Percentiles rank a stretch among this genome's conserved stretches.
Evolutionary conservation across 345 rosid genomes (phyloP).

Genomic region (Linum lewisii): DNA sequence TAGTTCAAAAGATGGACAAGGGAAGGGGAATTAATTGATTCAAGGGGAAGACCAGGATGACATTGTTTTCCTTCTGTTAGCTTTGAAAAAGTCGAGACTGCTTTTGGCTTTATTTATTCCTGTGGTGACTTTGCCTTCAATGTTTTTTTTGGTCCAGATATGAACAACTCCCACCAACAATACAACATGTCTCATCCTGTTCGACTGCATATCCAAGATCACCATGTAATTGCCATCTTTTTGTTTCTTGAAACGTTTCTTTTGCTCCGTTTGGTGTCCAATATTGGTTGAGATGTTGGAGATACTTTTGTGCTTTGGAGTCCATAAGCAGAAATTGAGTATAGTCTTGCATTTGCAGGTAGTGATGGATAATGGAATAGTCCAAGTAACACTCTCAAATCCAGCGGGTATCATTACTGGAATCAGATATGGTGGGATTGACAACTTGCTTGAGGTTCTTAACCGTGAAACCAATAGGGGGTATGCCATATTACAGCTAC

Average conservation of each 20-base stretch:
- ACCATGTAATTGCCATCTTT: background rate
- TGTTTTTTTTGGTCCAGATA: no score
- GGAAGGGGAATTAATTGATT: no score
- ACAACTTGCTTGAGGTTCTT: slow-evolving; percentile 21
- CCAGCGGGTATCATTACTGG: slow-evolving; percentile 27
- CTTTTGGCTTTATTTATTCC: no score
- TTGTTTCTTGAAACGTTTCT: background rate
- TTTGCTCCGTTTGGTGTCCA: background rate
- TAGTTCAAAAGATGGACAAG: no score
- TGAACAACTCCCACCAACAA: background rate
- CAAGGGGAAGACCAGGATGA: no score
- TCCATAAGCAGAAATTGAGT: background rate
- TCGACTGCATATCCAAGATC: background rate
- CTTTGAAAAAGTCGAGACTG: no score
- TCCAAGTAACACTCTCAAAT: slow-evolving; percentile 25
- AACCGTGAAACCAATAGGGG: slow-evolving; percentile 26
- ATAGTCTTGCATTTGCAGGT: slow-evolving; percentile 15
- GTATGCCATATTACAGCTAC: slow-evolving; percentile 11
- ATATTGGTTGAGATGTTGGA: background rate
- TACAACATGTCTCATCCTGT: background rate
- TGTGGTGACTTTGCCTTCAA: no score
- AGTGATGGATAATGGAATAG: slow-evolving; percentile 25
- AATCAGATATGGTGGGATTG: slow-evolving; percentile 19
- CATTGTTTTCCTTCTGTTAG: no score
- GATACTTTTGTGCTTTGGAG: background rate